These are phyloP conservation scores for Pichia inconspicua DNA, from an alignment of 1,139 yeast species.

Conservation along the genomic window DNA sequence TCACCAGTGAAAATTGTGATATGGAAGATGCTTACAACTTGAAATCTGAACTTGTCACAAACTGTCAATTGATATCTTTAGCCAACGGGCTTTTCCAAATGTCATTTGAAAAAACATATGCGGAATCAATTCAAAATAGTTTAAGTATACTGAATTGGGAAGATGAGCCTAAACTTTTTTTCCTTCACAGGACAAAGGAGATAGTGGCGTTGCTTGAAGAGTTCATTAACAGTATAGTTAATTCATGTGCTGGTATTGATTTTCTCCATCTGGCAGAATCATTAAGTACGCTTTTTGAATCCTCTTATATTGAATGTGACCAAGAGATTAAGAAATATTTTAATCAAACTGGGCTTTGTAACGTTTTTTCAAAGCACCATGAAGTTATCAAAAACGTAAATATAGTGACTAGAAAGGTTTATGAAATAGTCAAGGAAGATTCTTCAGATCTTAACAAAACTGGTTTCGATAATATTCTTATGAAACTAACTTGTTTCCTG, in stretches of 20 bases:
- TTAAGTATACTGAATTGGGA: conserved; percentile 1
- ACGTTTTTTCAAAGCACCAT: conserved; percentile 15
- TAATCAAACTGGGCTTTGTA: conserved; percentile 17
- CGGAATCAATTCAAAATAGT: conserved; percentile 1
- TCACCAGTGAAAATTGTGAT: conserved; percentile 39
- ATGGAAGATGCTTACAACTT: conserved; percentile 22
- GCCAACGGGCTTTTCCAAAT: conserved; percentile 27
- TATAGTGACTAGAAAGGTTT: conserved; percentile 14
- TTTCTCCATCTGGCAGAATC: conserved; percentile 6
- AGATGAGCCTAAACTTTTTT: neutral
- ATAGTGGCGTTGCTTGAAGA: conserved; percentile 5
- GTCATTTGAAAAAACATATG: conserved; percentile 1
- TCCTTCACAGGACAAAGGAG: conserved; percentile 1
- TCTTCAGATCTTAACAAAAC: neutral
- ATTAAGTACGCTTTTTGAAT: conserved; percentile 11
- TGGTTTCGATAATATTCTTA: conserved; percentile 13
- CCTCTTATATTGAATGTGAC: conserved; percentile 21
- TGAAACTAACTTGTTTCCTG: conserved; percentile 20
- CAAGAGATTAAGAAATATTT: conserved; percentile 15
- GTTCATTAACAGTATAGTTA: neutral
- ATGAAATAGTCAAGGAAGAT: neutral
- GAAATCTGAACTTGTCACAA: conserved; percentile 35
- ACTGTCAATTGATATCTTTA: conserved; percentile 52
- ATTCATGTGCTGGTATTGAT: conserved; percentile 5
- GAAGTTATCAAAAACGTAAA: conserved; percentile 19